Percentiles rank a stretch among this genome's conserved stretches.
Evolutionary conservation across 805 yeast species (phyloP).

Genomic region (Wickerhamomyces strasburgensis): DNA sequence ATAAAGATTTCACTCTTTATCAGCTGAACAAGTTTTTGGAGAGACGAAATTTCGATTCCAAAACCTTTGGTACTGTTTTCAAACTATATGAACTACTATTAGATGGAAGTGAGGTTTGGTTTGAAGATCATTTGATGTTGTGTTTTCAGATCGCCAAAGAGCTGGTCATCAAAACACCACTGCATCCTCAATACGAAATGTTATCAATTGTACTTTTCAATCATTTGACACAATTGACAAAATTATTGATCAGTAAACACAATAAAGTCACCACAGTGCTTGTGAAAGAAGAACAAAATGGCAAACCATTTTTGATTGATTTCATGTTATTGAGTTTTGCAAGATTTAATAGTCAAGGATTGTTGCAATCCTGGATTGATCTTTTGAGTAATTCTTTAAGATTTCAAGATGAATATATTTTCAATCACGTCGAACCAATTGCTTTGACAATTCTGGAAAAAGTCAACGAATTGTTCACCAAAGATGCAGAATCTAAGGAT

Average conservation of each 20-base stretch:
- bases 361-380: constrained; percentile 19
- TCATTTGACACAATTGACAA: constrained; percentile 22
- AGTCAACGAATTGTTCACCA: constrained; percentile 15
- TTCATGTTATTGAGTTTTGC: constrained; percentile 22
- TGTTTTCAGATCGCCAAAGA: constrained; percentile 34
- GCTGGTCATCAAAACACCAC: constrained; percentile 9
- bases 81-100: constrained; percentile 41
- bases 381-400: constrained; percentile 18
- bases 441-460: constrained; percentile 19
- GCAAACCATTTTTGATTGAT: constrained; percentile 18
- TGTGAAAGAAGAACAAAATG: constrained; percentile 10
- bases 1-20: constrained; percentile 49
- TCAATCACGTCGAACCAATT: constrained; percentile 22
- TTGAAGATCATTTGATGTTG: constrained; percentile 38
- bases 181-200: constrained; percentile 14
- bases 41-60: constrained; percentile 29
- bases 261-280: constrained; percentile 15
- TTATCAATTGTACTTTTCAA: constrained; percentile 20
- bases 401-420: constrained; percentile 23
- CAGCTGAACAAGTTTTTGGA: constrained; percentile 43
- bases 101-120: constrained; percentile 54
- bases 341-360: constrained; percentile 18
- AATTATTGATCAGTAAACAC: constrained; percentile 14
- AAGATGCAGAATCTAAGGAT: constrained; percentile 25
- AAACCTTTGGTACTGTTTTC: constrained; percentile 39